Conservation (phyloP, 176 grass and related monocot species). For the Triticum turgidum region DNA sequence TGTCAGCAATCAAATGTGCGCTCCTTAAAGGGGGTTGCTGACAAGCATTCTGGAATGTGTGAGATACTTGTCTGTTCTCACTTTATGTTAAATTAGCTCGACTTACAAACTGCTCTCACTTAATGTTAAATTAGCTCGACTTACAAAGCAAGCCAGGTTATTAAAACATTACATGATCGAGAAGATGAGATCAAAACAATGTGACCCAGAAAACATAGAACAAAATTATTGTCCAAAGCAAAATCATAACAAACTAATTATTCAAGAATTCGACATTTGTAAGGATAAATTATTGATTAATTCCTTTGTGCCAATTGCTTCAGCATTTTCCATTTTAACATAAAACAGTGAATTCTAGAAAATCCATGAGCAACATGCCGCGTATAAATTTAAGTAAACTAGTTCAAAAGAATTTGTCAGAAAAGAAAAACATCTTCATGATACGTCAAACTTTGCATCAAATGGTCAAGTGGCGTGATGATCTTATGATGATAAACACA, state of each 20-base stretch:
- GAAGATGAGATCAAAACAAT: slow-evolving; percentile 11
- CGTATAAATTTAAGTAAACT: slow-evolving; percentile 31
- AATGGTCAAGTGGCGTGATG: not conserved
- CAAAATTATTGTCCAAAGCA: not conserved
- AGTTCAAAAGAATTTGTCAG: not conserved
- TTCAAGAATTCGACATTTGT: not conserved
- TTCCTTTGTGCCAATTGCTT: not conserved
- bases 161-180: not conserved
- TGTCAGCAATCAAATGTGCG: not conserved
- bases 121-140: not conserved
- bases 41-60: not conserved
- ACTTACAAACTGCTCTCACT: not conserved
- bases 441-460: slow-evolving; percentile 15
- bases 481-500: not conserved
- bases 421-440: slow-evolving; percentile 3
- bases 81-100: not conserved
- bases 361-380: not conserved
- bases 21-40: not conserved
- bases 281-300: not conserved
- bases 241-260: not conserved
- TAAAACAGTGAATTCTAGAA: not conserved
- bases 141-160: slow-evolving; percentile 6
- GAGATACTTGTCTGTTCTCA: not conserved
- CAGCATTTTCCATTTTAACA: not conserved
- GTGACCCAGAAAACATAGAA: not conserved